Evolutionary conservation across 2,329 filamentous ascomycete genomes (phyloP), one percentile per base, ranked within the genome.

Genomic region (Fonsecaea erecta): DNA sequence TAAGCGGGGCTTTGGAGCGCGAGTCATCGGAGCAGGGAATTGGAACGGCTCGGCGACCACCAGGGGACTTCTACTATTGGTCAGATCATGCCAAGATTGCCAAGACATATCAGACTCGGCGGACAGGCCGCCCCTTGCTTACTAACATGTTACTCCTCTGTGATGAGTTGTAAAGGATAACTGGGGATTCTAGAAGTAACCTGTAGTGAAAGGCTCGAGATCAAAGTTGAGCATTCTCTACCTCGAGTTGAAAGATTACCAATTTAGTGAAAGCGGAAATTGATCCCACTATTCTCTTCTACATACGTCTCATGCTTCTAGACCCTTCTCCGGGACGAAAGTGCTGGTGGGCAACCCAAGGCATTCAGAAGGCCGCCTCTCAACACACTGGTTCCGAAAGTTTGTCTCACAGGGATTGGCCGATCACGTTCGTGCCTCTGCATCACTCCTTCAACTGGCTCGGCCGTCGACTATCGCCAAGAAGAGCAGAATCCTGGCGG

Each of bases 1-100:
- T 24, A 24, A 24, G 43, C 43, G 43, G 43, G 55, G 55, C 55
- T 40, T 55, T 24, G 48, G 2, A 51, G 24, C n/a, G 40, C 46
- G 26, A 58, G 55, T 58, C 43, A 48, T 48, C 18, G 43, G 40
- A 1, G 40, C 40, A 21, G 8, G n/a, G 40, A 46, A 46, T 21
- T 46, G 40, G 40, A n/a, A 46, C 16, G 16, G 43, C 43, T 48
- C 43, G 43, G 43, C 43, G 26, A 12, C 11, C 21, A 24, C 18
- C 18, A 48, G 18, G 21, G 43, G 21, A 18, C 11, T 48, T 48
- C 6, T 24, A 26, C 7, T 0, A 48, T 48, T 48, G 43, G 43
- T 48, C 43, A 14, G 21, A 7, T 4, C 3, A 14, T 6, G 43
- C 43, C 43, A 48, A 48, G 43, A 48, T 12, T 3, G 43, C 43